Evolutionary conservation across 1,284 basidiomycete species (phyloP), one percentile per base, ranked within the genome.

Genomic region (Microbotryum violaceum): DNA sequence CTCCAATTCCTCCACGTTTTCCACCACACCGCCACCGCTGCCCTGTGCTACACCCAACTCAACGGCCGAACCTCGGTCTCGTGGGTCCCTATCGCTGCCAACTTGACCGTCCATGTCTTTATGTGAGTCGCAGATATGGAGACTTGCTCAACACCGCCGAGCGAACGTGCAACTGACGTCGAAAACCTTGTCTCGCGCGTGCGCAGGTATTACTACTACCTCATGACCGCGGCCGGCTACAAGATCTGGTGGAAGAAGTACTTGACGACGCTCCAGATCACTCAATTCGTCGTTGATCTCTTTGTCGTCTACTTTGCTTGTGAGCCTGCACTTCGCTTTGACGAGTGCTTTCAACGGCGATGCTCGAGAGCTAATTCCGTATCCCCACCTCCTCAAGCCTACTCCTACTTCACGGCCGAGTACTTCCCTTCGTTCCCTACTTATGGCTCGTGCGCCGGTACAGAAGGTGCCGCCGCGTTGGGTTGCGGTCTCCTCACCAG

Each of bases 181-280:
- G 27, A 29, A 42, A 37, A 14, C 70, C 37, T 46, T 52, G 33
- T 21, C 51, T 29, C 10, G 47, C 16, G 23, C n/a, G 23, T 37
- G 37, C 25, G 45, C 37, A 62, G 66, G 61, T 69, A 96, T 80
- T 69, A 96, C 79, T 96, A 97, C 78, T 97, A 97, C 79, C 96
- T 86, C 77, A 91, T 91, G 49, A 96, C 93, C 58, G 91, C 93
- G 59, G 90, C 91, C 73, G 93, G 93, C 70, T 87, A 87, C 73
- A 89, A 82, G 78, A 90, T 97, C 78, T 97, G 93, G 93, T 97
- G 93, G 92, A 97, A 97, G 81, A 91, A 93, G 78, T 89, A 92
- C 77, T 79, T 97, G 68, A 97, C 94, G 54, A 85, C 83, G 46
- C 87, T 96, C 83, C 96, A 99, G 79, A 98, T 99, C 74, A 83